Evolutionary conservation across 2,329 filamentous ascomycete species (phyloP), one percentile per base, ranked within the genome.

Genomic region (Claviceps pazoutovae): DNA sequence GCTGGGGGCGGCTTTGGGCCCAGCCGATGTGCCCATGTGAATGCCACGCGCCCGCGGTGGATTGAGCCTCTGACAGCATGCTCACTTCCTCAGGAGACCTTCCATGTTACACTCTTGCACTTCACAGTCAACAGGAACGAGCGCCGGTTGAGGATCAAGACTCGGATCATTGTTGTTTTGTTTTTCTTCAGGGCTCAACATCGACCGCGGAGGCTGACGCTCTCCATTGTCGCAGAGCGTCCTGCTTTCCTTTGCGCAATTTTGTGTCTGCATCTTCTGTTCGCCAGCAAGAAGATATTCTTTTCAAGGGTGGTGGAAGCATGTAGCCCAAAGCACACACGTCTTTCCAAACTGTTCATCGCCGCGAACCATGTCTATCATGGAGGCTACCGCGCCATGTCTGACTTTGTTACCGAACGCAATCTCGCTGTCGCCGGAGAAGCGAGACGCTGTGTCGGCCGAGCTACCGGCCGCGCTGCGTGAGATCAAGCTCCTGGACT

Each of bases 401-500:
- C 34, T 34, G 43, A n/a, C 36, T n/a, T 36, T 44, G 21, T 19
- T 34, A 13, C 16, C 42, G 49, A 39, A 51, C 21, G 46, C 26
- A n/a, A 6, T 46, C 36, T 21, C 44, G n/a, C 23, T 46, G 11
- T 16, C 44, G 4, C 21, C 37, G 5, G 50, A 48, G 21, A 6
- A 26, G 16, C 30, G 11, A 16, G 19, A 47, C 7, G 9, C 17
- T 26, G 26, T 48, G 13, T 39, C 44, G 44, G 44, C 14, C 14
- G 8, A 9, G 6, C 56, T 64, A 46, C 44, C 44, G 44, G 44
- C 14, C 14, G 14, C 16, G 6, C 56, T 64, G 46, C 57, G 57
- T 36, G 55, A 59, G 49, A 56, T 68, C 53, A 65, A 64, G 59
- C 62, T 70, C 49, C 57, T 67, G 53, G 68, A 71, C 56, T 63